Evolutionary conservation across 331 rosid species (phyloP), one percentile per base, ranked within the genome.

Genomic region (Acacia pycnantha): DNA sequence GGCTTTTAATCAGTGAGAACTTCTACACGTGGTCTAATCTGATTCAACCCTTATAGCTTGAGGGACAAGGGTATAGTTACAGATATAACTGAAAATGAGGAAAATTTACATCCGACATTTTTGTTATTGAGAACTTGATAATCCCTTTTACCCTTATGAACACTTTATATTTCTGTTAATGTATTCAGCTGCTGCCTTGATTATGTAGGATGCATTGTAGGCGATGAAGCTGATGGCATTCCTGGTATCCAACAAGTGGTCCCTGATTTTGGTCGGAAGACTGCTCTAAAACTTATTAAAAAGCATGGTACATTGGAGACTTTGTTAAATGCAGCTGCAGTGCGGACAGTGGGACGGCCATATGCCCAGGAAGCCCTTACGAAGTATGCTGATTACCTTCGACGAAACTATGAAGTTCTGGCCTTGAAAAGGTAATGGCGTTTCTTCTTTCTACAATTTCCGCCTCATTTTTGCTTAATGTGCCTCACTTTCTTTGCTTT

Each of bases 241-340:
- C 99, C 99, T 15, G 97, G 99, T 51, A 95, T 95, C 89, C 99
- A 95, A 75, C 91, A 90, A 24, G 70, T 95, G 64, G 97, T 85
- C 62, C 99, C 99, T 74, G 93, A 88, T 75, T 95, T 95, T 86
- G 98, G 98, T 73, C 86, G 93, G 86, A 95, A 93, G 85, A 93
- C 99, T 87, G 97, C 99, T 80, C 56, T 92, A 40, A 93, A 92
- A 87, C 99, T 95, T 83, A 87, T 95, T 70, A 85, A 88, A 77
- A 95, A 92, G 87, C 96, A 95, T 8, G 98, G 97, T 43, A 87
- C 98, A 8, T 86, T 95, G 91, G 97, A 95, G 80, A 85, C 87
- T 77, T 84, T 95, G 79, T 86, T 95, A 53, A 86, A 86, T 46
- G 85, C 87, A 12, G 98, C 99, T 58, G 90, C 93, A 18, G 89